Percentiles rank a stretch among this genome's conserved stretches.
These are phyloP conservation scores for Xylariales sp. DNA, from an alignment of 2,329 filamentous ascomycete species.

Conservation along the genomic window DNA sequence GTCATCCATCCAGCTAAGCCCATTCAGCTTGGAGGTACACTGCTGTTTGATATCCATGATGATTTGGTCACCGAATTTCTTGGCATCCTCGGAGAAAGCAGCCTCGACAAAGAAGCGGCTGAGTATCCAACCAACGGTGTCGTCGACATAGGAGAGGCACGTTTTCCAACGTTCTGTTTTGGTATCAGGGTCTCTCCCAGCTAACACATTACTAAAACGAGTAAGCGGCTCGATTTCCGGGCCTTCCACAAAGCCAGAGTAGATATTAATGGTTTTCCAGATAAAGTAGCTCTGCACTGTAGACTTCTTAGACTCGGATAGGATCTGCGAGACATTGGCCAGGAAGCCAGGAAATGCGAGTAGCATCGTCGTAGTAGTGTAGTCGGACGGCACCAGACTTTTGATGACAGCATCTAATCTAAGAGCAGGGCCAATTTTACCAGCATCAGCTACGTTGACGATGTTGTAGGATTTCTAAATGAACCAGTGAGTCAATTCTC, in stretches of 20 bases:
- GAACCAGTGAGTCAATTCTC: neutral
- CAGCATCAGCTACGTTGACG: constrained; percentile 50
- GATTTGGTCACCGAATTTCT: constrained; percentile 63
- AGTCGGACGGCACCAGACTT: constrained; percentile 45
- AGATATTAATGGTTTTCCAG: constrained; percentile 57
- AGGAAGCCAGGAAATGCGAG: constrained; percentile 57
- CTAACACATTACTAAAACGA: constrained; percentile 55
- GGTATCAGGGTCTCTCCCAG: constrained; percentile 58
- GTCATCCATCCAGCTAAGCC: constrained; percentile 56
- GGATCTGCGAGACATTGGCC: constrained; percentile 49
- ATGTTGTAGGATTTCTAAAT: constrained; percentile 61
- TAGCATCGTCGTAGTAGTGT: constrained; percentile 49
- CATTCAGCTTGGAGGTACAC: constrained; percentile 46
- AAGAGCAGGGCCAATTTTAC: constrained; percentile 51
- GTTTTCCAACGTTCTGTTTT: constrained; percentile 62
- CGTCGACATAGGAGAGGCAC: constrained; percentile 55
- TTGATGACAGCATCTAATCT: constrained; percentile 48
- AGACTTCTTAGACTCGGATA: constrained; percentile 49
- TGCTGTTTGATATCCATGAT: constrained; percentile 65
- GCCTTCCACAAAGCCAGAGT: constrained; percentile 51
- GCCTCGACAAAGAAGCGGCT: constrained; percentile 68
- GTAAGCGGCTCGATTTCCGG: constrained; percentile 55
- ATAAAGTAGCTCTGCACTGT: constrained; percentile 58
- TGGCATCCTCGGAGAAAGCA: constrained; percentile 62
- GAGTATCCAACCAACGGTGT: constrained; percentile 60